Percentiles rank a stretch among this genome's conserved stretches.
Evolutionary conservation across 2,329 filamentous ascomycete species (phyloP).

Genomic region (Malbranchea zuffiana): DNA sequence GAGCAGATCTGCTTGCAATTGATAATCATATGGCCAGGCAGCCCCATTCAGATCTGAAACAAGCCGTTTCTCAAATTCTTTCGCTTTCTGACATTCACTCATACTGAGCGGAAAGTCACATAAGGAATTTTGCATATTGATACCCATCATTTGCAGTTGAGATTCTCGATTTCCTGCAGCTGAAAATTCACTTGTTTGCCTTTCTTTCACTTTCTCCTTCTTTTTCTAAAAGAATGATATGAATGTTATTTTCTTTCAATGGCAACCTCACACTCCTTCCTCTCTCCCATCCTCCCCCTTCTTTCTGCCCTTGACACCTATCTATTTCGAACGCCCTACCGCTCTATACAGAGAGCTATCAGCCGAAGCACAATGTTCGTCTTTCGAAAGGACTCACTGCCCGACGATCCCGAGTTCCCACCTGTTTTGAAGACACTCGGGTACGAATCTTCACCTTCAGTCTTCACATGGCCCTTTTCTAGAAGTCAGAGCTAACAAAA

Average conservation of each 20-base stretch:
- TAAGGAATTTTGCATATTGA: too few relatives aligned
- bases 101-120: too few relatives aligned
- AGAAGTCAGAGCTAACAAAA: not conserved
- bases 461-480: too few relatives aligned
- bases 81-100: too few relatives aligned
- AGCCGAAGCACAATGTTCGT: constrained; percentile 56
- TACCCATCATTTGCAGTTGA: too few relatives aligned
- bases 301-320: not conserved
- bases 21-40: too few relatives aligned
- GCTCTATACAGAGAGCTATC: not conserved
- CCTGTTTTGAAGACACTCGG: constrained; percentile 59
- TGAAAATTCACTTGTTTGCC: not conserved
- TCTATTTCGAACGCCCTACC: constrained; percentile 4
- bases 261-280: not conserved
- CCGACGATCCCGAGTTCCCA: constrained; percentile 57
- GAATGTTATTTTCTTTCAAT: not conserved
- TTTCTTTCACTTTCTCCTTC: constrained; percentile 2
- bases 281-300: not conserved
- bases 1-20: too few relatives aligned
- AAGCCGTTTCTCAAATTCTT: too few relatives aligned
- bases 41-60: too few relatives aligned
- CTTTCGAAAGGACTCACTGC: constrained; percentile 55
- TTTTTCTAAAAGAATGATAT: not conserved
- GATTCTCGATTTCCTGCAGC: too few relatives aligned
- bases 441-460: constrained; percentile 39